Conservation (phyloP, 768 basidiomycete species). For the Crassisporium funariophilum region DNA sequence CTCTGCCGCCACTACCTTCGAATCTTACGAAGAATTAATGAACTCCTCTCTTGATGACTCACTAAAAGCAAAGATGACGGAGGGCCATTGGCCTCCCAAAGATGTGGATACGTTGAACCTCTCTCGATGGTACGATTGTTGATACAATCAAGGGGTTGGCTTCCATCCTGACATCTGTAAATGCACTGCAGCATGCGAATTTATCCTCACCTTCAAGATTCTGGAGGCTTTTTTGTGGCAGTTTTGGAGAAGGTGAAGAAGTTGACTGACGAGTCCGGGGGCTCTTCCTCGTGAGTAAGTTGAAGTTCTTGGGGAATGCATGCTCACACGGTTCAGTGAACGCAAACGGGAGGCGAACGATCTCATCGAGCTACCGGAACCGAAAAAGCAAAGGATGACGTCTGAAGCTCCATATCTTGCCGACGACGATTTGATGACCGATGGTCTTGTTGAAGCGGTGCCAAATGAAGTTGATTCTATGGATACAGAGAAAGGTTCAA, state of each 20-base stretch:
- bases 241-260: constrained; percentile 60
- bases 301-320: background rate
- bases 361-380: constrained; percentile 40
- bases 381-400: constrained; percentile 52
- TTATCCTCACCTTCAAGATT: constrained; percentile 94
- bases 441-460: constrained; percentile 2
- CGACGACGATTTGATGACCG: constrained; percentile 12
- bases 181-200: constrained; percentile 82
- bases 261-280: background rate
- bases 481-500: constrained; percentile 2
- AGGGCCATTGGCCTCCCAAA: constrained; percentile 80
- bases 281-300: background rate
- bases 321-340: constrained; percentile 26
- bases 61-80: constrained; percentile 62
- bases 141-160: background rate
- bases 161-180: background rate
- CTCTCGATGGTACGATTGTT: constrained; percentile 63
- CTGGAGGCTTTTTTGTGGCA: constrained; percentile 97
- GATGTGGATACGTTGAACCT: constrained; percentile 64
- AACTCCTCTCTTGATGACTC: constrained; percentile 48
- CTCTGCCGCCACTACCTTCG: constrained; percentile 49
- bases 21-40: constrained; percentile 63
- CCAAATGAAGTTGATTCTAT: background rate
- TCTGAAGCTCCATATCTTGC: constrained; percentile 10
- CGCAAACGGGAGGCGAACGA: constrained; percentile 58